Evolutionary conservation across 2,329 filamentous ascomycete species (phyloP).

Genomic region (Exophiala alcalophila): DNA sequence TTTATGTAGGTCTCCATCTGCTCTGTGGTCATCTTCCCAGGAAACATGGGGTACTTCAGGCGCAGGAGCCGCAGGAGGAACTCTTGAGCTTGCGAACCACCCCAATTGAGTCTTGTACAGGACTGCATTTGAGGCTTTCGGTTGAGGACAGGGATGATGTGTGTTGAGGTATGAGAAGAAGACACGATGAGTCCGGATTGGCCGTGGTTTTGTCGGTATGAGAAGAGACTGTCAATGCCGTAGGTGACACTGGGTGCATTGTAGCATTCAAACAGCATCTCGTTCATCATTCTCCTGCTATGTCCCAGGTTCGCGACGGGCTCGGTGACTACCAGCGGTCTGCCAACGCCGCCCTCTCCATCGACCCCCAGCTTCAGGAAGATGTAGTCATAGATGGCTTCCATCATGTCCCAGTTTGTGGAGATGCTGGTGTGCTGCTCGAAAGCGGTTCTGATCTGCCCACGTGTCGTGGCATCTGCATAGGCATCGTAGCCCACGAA

Average conservation of each 20-base stretch:
- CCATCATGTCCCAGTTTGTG: slow-evolving; percentile 97
- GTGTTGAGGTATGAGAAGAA: slow-evolving; percentile 89
- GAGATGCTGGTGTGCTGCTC: slow-evolving; percentile 87
- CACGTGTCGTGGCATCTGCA: slow-evolving; percentile 85
- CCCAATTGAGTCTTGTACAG: slow-evolving; percentile 90
- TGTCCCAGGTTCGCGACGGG: slow-evolving; percentile 88
- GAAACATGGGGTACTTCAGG: slow-evolving; percentile 82
- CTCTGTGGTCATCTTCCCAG: slow-evolving; percentile 77
- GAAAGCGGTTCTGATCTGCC: slow-evolving; percentile 86
- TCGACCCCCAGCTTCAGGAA: slow-evolving; percentile 93
- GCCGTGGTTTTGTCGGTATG: slow-evolving; percentile 88
- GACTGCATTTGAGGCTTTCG: slow-evolving; percentile 79
- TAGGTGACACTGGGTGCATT: slow-evolving; percentile 84
- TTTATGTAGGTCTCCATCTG: slow-evolving; percentile 85
- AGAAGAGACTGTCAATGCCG: slow-evolving; percentile 95
- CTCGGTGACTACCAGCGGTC: slow-evolving; percentile 93
- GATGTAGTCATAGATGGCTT: slow-evolving; percentile 88
- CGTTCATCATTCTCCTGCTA: slow-evolving; percentile 89
- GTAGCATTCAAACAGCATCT: slow-evolving; percentile 96
- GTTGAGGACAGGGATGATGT: slow-evolving; percentile 89
- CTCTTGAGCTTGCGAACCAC: slow-evolving; percentile 82
- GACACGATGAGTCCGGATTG: slow-evolving; percentile 84
- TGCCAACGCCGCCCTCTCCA: slow-evolving; percentile 68
- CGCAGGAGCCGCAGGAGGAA: slow-evolving; percentile 86
- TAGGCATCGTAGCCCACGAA: slow-evolving; percentile 93